Evolutionary conservation across 2,329 filamentous ascomycete species (phyloP).

Genomic region (Myrmaecium sp.): DNA sequence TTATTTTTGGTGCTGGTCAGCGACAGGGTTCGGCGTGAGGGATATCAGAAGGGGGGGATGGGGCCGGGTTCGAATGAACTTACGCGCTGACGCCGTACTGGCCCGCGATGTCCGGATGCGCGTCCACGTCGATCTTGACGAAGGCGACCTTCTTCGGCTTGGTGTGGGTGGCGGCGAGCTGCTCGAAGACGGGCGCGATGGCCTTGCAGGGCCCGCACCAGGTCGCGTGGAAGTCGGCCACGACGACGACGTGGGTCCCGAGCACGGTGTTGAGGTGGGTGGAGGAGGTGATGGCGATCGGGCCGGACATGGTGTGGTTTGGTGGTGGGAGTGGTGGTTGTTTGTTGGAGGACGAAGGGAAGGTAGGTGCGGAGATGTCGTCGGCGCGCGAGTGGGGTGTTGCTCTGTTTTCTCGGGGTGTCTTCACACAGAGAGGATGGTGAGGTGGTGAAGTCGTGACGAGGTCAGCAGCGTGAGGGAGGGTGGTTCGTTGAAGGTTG

Average conservation of each 20-base stretch:
- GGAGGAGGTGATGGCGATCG: slow-evolving; percentile 15
- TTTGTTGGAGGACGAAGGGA: too few relatives aligned
- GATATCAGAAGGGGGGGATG: slow-evolving; percentile 8
- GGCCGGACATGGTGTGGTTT: slow-evolving; percentile 14
- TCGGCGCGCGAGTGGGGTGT: too few relatives aligned
- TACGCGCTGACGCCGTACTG: slow-evolving; percentile 33
- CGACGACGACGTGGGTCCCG: slow-evolving; percentile 20
- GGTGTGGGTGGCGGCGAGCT: slow-evolving; percentile 32
- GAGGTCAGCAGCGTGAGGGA: too few relatives aligned
- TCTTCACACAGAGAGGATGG: too few relatives aligned
- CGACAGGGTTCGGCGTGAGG: too few relatives aligned
- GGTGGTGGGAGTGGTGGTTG: too few relatives aligned
- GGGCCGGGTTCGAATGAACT: slow-evolving; percentile 14
- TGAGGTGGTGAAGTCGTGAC: too few relatives aligned
- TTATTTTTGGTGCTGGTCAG: background rate
- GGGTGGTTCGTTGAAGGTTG: too few relatives aligned
- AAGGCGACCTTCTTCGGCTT: slow-evolving; percentile 31
- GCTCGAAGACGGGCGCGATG: slow-evolving; percentile 34
- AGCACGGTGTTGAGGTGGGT: slow-evolving; percentile 20
- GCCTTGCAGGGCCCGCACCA: slow-evolving; percentile 42
- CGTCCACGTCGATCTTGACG: slow-evolving; percentile 39
- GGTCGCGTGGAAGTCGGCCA: slow-evolving; percentile 36
- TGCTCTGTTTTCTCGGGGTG: too few relatives aligned
- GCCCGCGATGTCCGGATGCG: slow-evolving; percentile 30
- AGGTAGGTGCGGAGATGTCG: too few relatives aligned